Conservation (phyloP, 495 filamentous ascomycete genomes). For the Xylaria venustula region DNA sequence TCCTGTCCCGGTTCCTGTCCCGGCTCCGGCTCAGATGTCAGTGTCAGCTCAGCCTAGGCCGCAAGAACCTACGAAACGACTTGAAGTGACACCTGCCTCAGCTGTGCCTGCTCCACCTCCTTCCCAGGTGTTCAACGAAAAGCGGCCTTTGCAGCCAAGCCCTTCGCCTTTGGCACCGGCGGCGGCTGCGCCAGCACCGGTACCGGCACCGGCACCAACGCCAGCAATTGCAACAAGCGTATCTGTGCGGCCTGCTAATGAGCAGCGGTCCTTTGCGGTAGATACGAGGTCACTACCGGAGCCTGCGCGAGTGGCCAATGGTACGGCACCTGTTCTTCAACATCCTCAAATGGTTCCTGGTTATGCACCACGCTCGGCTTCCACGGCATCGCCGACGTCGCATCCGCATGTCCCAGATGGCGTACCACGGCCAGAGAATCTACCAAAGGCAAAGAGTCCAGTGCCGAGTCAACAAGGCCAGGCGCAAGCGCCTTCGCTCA, state of each 20-base stretch:
- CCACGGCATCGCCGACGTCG: conserved; percentile 21
- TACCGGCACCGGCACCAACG: background rate
- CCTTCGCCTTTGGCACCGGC: conserved; percentile 10
- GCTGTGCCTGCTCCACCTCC: conserved; percentile 4
- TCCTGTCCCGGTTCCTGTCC: background rate
- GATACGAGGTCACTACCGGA: conserved; percentile 29
- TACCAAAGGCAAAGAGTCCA: conserved; percentile 27
- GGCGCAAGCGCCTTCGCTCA: conserved; percentile 32
- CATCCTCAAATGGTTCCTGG: conserved; percentile 37
- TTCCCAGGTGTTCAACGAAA: background rate
- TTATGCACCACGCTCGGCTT: conserved; percentile 24
- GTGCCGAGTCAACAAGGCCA: conserved; percentile 24
- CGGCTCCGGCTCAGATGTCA: background rate
- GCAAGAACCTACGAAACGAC: conserved; percentile 16
- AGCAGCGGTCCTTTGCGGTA: conserved; percentile 21
- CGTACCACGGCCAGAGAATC: conserved; percentile 26
- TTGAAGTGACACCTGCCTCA: conserved; percentile 18
- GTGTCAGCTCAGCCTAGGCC: conserved; percentile 14
- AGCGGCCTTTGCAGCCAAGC: conserved; percentile 8
- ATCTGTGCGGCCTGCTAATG: conserved; percentile 12
- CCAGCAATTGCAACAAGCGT: background rate
- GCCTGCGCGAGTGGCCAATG: conserved; percentile 22
- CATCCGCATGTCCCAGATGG: conserved; percentile 25
- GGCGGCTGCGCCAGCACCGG: background rate
- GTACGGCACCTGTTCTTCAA: conserved; percentile 37